phyloP scores from a whole-genome alignment of 345 rosid genomes.

The Corchorus capsularis region DNA sequence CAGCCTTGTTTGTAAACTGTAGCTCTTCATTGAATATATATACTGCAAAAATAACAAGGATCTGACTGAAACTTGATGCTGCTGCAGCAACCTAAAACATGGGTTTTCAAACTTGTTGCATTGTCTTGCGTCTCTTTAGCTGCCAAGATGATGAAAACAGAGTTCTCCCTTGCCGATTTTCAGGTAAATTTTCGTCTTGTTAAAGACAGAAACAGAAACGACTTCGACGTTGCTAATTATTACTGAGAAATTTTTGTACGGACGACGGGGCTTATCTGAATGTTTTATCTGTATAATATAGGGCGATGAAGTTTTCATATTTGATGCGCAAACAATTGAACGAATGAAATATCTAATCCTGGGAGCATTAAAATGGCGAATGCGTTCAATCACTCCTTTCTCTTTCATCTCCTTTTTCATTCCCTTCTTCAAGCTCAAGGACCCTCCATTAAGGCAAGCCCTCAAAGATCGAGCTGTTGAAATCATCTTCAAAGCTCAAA shows the following conservation, averaged over 20 bases:
- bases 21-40: too few species aligned
- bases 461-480: slow-evolving; percentile 57
- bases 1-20: background rate
- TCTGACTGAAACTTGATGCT: background rate
- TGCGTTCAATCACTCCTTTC: slow-evolving; percentile 89
- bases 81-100: slow-evolving; percentile 54
- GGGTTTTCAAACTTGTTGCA: slow-evolving; percentile 66
- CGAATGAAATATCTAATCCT: slow-evolving; percentile 73
- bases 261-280: background rate
- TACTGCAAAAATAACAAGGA: background rate
- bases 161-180: slow-evolving; percentile 41
- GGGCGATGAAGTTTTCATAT: slow-evolving; percentile 48
- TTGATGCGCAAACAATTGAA: slow-evolving; percentile 56
- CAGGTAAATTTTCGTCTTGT: slow-evolving; percentile 38
- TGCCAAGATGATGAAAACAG: slow-evolving; percentile 70
- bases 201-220: background rate
- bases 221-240: background rate
- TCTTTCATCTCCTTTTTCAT: slow-evolving; percentile 65
- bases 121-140: slow-evolving; percentile 71
- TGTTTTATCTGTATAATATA: slow-evolving; percentile 10
- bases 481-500: slow-evolving; percentile 63
- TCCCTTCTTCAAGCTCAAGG: slow-evolving; percentile 52
- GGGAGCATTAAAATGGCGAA: slow-evolving; percentile 85
- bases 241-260: background rate
- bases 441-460: slow-evolving; percentile 45